Conservation (phyloP, 192 early-diverging fungal genomes). For the Pilaira anomala region DNA sequence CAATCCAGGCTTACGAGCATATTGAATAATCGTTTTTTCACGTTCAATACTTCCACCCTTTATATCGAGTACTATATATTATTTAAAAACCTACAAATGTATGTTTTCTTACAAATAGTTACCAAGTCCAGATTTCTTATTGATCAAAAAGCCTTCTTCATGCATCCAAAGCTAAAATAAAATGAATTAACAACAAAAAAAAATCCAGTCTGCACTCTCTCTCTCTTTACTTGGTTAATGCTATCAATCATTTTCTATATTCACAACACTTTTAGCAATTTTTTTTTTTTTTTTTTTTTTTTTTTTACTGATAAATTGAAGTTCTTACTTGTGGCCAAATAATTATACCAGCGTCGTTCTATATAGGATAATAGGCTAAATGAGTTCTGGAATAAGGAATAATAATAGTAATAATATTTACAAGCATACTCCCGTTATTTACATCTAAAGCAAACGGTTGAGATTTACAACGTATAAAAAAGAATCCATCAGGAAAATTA, state of each 20-base stretch:
- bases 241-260: constrained; percentile 27
- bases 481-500: constrained; percentile 26
- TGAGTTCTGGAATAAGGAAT: no score
- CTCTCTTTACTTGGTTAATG: constrained; percentile 29
- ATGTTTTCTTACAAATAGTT: background rate
- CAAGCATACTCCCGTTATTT: constrained; percentile 21
- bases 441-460: constrained; percentile 17
- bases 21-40: constrained; percentile 29
- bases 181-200: background rate
- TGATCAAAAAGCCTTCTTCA: constrained; percentile 33
- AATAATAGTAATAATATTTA: constrained; percentile 1
- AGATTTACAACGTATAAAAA: constrained; percentile 24
- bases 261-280: background rate
- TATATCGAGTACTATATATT: constrained; percentile 21
- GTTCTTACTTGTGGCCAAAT: constrained; percentile 31
- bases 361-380: background rate
- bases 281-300: background rate
- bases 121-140: constrained; percentile 34
- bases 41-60: constrained; percentile 25
- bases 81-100: background rate
- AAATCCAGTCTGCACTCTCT: no score
- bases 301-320: no score
- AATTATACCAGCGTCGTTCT: constrained; percentile 30
- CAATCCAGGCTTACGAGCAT: constrained; percentile 30
- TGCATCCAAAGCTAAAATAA: constrained; percentile 29